Percentiles rank a stretch among this genome's conserved stretches.
Evolutionary conservation across 441 rosid genomes (phyloP).

Genomic region (Breynia disticha): DNA sequence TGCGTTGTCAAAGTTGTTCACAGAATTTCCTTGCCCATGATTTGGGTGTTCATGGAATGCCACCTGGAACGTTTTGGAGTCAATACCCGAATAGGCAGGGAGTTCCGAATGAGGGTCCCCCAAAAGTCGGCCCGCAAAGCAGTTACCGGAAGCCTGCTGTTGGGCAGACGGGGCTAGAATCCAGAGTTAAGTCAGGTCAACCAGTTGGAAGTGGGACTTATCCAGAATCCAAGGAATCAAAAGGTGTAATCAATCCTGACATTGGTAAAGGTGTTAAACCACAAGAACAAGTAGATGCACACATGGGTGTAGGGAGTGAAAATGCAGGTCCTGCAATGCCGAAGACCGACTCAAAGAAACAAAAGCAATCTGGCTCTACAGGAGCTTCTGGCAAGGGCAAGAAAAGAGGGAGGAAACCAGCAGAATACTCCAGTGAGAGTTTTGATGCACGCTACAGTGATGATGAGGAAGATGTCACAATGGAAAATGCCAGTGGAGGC

Average conservation of each 20-base stretch:
- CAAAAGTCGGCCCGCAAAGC: conserved; percentile 21
- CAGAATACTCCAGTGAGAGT: conserved; percentile 44
- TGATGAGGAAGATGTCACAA: conserved; percentile 24
- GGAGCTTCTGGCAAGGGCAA: conserved; percentile 23
- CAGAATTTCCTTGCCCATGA: conserved; percentile 42
- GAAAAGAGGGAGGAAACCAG: conserved; percentile 41
- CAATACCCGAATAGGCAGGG: conserved; percentile 18
- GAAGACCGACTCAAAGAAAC: conserved; percentile 18
- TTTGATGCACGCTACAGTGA: conserved; percentile 31
- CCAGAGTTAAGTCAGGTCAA: conserved; percentile 22
- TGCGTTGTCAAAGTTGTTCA: conserved; percentile 44
- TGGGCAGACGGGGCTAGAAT: conserved; percentile 14
- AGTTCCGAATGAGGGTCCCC: conserved; percentile 25
- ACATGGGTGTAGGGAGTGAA: conserved; percentile 18
- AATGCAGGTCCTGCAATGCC: conserved; percentile 20
- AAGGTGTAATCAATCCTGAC: conserved; percentile 19
- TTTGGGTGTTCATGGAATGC: conserved; percentile 17
- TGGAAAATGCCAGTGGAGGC: conserved; percentile 20
- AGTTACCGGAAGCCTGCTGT: conserved; percentile 23
- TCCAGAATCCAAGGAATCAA: conserved; percentile 27
- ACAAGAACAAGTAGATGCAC: conserved; percentile 7
- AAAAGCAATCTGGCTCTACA: conserved; percentile 21
- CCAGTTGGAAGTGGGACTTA: conserved; percentile 25
- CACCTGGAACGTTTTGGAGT: conserved; percentile 23
- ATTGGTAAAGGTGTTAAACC: conserved; percentile 15